Evolutionary conservation across 2,329 filamentous ascomycete genomes (phyloP).

Genomic region (Phialophora tarda): DNA sequence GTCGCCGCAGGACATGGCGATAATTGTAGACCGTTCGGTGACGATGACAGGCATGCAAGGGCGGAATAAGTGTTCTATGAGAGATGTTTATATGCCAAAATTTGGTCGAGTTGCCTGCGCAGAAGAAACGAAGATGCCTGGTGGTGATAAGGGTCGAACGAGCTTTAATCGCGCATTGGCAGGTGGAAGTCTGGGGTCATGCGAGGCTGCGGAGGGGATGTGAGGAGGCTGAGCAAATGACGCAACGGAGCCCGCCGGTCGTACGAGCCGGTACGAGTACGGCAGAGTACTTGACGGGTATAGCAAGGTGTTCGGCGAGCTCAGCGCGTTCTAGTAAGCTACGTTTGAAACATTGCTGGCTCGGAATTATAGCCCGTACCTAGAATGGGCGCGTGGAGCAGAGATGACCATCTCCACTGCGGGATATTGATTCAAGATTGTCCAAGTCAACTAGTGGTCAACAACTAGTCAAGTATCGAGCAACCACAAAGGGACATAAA

Average conservation of each 20-base stretch:
- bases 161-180: slow-evolving; percentile 15
- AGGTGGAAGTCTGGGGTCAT: slow-evolving; percentile 4
- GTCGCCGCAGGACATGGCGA: slow-evolving; percentile 45
- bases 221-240: slow-evolving; percentile 8
- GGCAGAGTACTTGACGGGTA: neutral
- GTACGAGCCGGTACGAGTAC: neutral
- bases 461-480: neutral
- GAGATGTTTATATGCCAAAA: neutral
- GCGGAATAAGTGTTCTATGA: neutral
- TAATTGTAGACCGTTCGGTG: slow-evolving; percentile 14
- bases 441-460: neutral
- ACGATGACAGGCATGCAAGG: slow-evolving; percentile 9
- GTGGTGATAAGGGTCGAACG: slow-evolving; percentile 5
- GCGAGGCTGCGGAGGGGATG: slow-evolving; percentile 4
- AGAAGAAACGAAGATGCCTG: slow-evolving; percentile 25
- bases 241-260: slow-evolving; percentile 8
- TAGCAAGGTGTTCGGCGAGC: neutral
- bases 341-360: neutral
- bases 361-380: neutral
- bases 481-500: neutral
- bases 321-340: neutral
- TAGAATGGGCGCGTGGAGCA: neutral
- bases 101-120: neutral
- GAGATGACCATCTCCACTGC: neutral
- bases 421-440: too few species aligned